phyloP scores from a whole-genome alignment of 176 grass and related monocot species.

The Ampelocalamus luodianensis region DNA sequence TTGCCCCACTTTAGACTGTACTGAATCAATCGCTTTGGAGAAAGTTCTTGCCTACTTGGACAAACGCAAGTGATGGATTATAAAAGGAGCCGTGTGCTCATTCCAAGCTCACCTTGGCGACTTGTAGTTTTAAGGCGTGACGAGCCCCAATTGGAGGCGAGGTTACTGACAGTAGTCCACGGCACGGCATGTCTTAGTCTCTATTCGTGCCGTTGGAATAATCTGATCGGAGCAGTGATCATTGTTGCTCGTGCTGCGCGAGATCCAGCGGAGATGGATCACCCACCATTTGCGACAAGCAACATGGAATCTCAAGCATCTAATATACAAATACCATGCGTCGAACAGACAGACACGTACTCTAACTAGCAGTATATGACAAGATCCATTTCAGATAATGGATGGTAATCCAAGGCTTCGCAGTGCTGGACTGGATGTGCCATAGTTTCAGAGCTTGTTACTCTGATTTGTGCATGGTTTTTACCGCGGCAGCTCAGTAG shows the following conservation, averaged over 20 bases:
- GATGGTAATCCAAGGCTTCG: too few species aligned
- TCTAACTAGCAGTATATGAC: too few species aligned
- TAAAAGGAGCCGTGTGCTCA: too few species aligned
- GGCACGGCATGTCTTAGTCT: not conserved
- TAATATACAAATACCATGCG: not conserved
- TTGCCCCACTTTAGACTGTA: too few species aligned
- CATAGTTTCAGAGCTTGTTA: not conserved
- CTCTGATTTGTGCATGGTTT: too few species aligned
- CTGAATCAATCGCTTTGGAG: too few species aligned
- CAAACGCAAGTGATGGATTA: not conserved
- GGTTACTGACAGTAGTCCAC: slow-evolving; percentile 7
- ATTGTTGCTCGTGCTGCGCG: slow-evolving; percentile 16
- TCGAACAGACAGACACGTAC: not conserved
- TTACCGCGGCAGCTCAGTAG: too few species aligned
- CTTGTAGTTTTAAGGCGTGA: too few species aligned
- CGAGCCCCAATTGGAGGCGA: not conserved
- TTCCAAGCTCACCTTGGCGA: too few species aligned
- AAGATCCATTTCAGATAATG: too few species aligned
- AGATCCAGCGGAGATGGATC: slow-evolving; percentile 35
- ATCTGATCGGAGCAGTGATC: not conserved
- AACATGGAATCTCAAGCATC: not conserved
- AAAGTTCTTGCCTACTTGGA: not conserved
- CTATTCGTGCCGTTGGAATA: not conserved
- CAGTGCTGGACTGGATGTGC: too few species aligned
- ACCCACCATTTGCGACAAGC: slow-evolving; percentile 12